Conservation (phyloP, 306 rosid genomes). For the Medicago lupulina region DNA sequence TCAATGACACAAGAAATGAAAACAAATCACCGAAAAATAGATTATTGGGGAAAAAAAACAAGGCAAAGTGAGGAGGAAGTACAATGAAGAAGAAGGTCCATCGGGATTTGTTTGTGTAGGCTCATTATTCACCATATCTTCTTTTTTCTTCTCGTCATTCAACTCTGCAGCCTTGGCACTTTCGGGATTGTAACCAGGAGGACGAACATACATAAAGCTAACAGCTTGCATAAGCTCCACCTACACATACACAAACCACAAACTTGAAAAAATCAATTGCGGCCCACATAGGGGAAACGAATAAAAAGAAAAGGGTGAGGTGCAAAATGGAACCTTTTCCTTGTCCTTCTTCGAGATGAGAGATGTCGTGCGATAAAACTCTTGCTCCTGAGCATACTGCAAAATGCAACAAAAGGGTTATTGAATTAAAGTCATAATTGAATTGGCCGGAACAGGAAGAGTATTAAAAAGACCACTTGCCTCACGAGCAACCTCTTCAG, state of each 20-base stretch:
- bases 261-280: neutral
- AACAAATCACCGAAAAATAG: neutral
- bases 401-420: conserved; percentile 13
- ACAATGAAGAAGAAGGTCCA: conserved; percentile 64
- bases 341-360: conserved; percentile 86
- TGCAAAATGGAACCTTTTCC: conserved; percentile 66
- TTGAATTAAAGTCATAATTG: neutral
- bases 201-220: conserved; percentile 98
- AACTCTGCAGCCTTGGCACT: conserved; percentile 95
- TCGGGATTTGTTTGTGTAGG: conserved; percentile 41
- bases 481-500: conserved; percentile 93
- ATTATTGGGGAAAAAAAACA: neutral
- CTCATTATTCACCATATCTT: conserved; percentile 48
- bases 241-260: conserved; percentile 46
- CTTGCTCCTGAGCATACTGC: conserved; percentile 96
- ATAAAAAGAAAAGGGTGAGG: neutral
- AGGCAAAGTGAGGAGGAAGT: conserved; percentile 13
- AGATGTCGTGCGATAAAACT: conserved; percentile 80
- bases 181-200: conserved; percentile 92
- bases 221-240: conserved; percentile 95
- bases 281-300: neutral
- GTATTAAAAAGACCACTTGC: conserved; percentile 12
- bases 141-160: conserved; percentile 61
- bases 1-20: conserved; percentile 10
- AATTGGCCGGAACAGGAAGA: neutral